Percentiles rank a stretch among this genome's conserved stretches.
These are phyloP conservation scores for Aureobasidium leucospermi DNA, from an alignment of 2,329 filamentous ascomycete genomes.

Conservation along the genomic window DNA sequence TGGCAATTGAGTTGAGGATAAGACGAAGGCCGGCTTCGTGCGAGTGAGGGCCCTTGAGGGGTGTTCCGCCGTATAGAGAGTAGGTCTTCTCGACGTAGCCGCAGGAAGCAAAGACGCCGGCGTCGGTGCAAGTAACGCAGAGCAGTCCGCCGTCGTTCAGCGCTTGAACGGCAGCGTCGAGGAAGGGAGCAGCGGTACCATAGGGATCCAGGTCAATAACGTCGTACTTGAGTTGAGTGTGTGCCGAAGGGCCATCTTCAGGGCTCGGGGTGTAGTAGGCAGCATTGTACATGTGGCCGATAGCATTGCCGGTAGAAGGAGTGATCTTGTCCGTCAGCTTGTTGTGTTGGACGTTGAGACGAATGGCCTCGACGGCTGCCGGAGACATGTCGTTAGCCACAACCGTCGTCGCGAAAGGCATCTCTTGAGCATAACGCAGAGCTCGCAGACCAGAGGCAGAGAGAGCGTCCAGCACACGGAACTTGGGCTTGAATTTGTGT, in stretches of 20 bases:
- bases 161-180: conserved; percentile 83
- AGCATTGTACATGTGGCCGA: conserved; percentile 78
- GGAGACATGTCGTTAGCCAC: conserved; percentile 79
- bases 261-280: conserved; percentile 23
- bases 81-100: conserved; percentile 93
- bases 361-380: conserved; percentile 53
- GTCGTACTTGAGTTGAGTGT: conserved; percentile 57
- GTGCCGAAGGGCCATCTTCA: conserved; percentile 28
- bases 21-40: conserved; percentile 87
- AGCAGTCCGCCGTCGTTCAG: conserved; percentile 83
- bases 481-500: conserved; percentile 35
- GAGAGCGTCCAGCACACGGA: conserved; percentile 88
- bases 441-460: conserved; percentile 91
- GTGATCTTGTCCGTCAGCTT: conserved; percentile 62
- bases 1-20: conserved; percentile 74
- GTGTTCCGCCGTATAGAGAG: conserved; percentile 85
- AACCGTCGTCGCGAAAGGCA: conserved; percentile 57
- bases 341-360: conserved; percentile 79
- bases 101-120: conserved; percentile 87
- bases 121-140: conserved; percentile 94
- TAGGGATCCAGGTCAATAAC: conserved; percentile 97
- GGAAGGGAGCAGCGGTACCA: conserved; percentile 83
- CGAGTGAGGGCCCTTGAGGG: conserved; percentile 74
- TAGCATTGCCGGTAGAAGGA: conserved; percentile 72
- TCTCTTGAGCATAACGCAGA: conserved; percentile 82